Evolutionary conservation across 2,329 filamentous ascomycete species (phyloP).

Genomic region (Chrysoporthe puriensis): DNA sequence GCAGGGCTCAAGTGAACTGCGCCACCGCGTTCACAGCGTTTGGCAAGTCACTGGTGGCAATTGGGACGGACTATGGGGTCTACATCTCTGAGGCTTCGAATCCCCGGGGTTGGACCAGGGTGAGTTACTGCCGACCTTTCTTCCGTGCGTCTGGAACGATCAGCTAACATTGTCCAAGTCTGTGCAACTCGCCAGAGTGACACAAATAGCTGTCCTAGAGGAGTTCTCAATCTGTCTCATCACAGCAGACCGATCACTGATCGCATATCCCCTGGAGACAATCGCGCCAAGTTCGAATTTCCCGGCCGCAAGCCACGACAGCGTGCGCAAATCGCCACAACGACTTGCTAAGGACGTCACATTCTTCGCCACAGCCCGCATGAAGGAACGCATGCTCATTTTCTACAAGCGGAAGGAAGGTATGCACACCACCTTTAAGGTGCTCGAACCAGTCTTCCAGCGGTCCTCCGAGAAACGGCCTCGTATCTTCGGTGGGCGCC

Average conservation of each 20-base stretch:
- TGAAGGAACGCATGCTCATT: conserved; percentile 94
- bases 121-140: conserved; percentile 48
- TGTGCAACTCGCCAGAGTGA: conserved; percentile 76
- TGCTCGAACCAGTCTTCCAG: conserved; percentile 93
- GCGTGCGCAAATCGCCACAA: conserved; percentile 82
- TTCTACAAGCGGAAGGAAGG: conserved; percentile 98
- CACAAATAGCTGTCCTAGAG: conserved; percentile 91
- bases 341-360: conserved; percentile 91
- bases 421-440: conserved; percentile 92
- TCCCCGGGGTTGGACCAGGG: conserved; percentile 87
- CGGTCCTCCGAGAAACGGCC: conserved; percentile 85
- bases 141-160: conserved; percentile 1
- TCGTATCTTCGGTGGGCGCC: conserved; percentile 65
- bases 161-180: conserved; percentile 55
- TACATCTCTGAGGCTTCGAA: conserved; percentile 88
- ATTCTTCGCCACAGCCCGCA: conserved; percentile 93
- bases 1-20: conserved; percentile 86
- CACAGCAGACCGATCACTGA: conserved; percentile 86
- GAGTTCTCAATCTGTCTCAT: conserved; percentile 93
- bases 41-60: conserved; percentile 85
- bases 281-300: conserved; percentile 68
- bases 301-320: conserved; percentile 68
- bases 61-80: conserved; percentile 94
- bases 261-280: conserved; percentile 91
- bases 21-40: conserved; percentile 86